phyloP scores from a whole-genome alignment of 164 flowering plant species.

The Taxillus chinensis region DNA sequence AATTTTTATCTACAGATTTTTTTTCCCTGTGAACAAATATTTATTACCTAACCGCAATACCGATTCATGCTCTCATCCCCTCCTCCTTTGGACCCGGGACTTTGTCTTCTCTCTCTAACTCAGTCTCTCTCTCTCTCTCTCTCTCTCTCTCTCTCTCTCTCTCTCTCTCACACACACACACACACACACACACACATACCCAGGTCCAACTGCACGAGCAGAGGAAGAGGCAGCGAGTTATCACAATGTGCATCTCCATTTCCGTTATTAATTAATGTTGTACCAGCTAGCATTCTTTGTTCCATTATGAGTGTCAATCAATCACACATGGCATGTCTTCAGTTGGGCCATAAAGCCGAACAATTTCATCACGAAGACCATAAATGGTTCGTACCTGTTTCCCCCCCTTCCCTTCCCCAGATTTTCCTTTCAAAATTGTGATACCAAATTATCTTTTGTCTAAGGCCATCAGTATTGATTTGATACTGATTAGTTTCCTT shows the following conservation, averaged over 20 bases:
- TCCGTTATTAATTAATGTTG: background rate
- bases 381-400: constrained; percentile 22
- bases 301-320: background rate
- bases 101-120: constrained; percentile 6
- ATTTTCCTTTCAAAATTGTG: too few relatives aligned
- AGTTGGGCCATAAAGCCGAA: constrained; percentile 42
- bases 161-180: too few relatives aligned
- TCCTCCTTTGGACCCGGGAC: constrained; percentile 21
- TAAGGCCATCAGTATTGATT: too few relatives aligned
- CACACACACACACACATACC: background rate
- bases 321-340: constrained; percentile 32
- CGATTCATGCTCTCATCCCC: constrained; percentile 1
- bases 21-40: too few relatives aligned
- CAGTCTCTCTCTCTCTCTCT: background rate
- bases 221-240: background rate
- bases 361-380: constrained; percentile 36
- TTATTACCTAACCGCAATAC: background rate
- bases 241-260: background rate
- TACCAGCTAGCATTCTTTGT: too few relatives aligned
- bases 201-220: too few relatives aligned
- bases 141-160: constrained; percentile 5
- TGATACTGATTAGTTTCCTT: too few relatives aligned
- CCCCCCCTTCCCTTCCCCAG: too few relatives aligned
- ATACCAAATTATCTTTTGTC: too few relatives aligned
- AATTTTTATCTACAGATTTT: too few relatives aligned